phyloP scores from a whole-genome alignment of 139 green algal genomes.

The Diplosphaera chodatii region DNA sequence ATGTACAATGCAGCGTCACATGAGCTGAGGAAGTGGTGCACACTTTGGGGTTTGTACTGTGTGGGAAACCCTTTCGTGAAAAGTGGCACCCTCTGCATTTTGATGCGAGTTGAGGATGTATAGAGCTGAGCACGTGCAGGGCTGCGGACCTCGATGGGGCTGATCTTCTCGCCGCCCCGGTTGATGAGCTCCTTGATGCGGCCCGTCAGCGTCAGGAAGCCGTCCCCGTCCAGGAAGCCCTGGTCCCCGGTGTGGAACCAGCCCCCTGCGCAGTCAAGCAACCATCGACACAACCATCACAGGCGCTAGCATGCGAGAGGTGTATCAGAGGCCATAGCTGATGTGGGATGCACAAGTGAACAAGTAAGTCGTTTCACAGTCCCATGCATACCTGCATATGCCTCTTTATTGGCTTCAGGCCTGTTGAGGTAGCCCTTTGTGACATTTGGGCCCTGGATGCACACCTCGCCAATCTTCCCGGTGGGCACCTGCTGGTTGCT shows the following conservation, averaged over 20 bases:
- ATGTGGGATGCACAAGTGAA: too few relatives aligned
- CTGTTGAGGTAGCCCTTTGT: slow-evolving; percentile 78
- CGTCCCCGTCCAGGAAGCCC: slow-evolving; percentile 66
- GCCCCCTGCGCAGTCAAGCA: slow-evolving; percentile 29
- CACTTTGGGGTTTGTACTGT: too few relatives aligned
- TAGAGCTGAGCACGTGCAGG: too few relatives aligned
- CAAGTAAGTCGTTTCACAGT: too few relatives aligned
- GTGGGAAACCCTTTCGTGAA: too few relatives aligned
- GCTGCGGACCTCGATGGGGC: slow-evolving; percentile 66
- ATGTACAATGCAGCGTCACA: too few relatives aligned
- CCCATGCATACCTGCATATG: slow-evolving; percentile 44
- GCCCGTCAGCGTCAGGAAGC: slow-evolving; percentile 77
- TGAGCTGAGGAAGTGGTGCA: too few relatives aligned
- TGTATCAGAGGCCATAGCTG: too few relatives aligned
- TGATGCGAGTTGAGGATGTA: too few relatives aligned
- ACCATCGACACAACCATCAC: too few relatives aligned
- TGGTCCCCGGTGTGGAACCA: slow-evolving; percentile 77
- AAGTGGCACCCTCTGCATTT: too few relatives aligned
- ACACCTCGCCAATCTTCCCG: slow-evolving; percentile 68
- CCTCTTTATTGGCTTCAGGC: slow-evolving; percentile 67
- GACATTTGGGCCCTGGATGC: slow-evolving; percentile 71
- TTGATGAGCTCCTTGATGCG: slow-evolving; percentile 93
- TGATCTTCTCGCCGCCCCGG: slow-evolving; percentile 83
- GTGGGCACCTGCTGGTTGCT: slow-evolving; percentile 24
- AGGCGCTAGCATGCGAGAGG: too few relatives aligned